phyloP scores from a whole-genome alignment of 2,329 filamentous ascomycete genomes.

The Hypoxylon sp. region DNA sequence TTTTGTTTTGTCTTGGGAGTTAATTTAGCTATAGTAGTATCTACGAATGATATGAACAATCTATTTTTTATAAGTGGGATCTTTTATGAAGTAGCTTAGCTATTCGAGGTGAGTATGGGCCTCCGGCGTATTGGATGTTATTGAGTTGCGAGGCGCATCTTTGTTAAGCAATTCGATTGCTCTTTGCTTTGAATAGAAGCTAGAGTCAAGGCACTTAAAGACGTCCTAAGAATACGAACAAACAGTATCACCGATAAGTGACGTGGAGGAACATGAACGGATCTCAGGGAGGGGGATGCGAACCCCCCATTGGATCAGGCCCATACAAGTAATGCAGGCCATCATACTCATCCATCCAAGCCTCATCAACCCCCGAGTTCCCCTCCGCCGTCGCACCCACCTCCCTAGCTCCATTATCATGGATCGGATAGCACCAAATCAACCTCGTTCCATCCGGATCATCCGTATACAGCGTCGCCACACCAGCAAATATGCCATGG shows the following conservation, averaged over 20 bases:
- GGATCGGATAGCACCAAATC: conserved; percentile 29
- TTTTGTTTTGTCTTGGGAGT: neutral
- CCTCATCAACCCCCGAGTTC: conserved; percentile 25
- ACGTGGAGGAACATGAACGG: neutral
- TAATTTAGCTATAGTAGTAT: neutral
- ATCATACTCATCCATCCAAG: conserved; percentile 25
- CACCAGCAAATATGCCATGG: conserved; percentile 24
- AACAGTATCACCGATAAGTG: neutral
- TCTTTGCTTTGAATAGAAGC: neutral
- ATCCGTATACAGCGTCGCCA: conserved; percentile 11
- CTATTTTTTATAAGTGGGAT: neutral
- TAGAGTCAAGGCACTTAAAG: neutral
- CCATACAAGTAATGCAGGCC: conserved; percentile 15
- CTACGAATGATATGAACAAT: neutral
- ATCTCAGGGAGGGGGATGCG: conserved; percentile 4
- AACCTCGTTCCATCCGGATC: conserved; percentile 6
- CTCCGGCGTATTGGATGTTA: no score
- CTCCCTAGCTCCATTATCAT: conserved; percentile 4
- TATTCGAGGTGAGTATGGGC: no score
- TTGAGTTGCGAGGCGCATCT: no score
- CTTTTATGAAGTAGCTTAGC: no score
- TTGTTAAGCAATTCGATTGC: no score
- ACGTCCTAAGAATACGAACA: neutral
- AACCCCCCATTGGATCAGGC: conserved; percentile 11
- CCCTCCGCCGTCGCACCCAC: conserved; percentile 29